Evolutionary conservation across 225 moss, liverwort and hornwort genomes (phyloP), one percentile per base, ranked within the genome.

Genomic region (Takakia lepidozioides): DNA sequence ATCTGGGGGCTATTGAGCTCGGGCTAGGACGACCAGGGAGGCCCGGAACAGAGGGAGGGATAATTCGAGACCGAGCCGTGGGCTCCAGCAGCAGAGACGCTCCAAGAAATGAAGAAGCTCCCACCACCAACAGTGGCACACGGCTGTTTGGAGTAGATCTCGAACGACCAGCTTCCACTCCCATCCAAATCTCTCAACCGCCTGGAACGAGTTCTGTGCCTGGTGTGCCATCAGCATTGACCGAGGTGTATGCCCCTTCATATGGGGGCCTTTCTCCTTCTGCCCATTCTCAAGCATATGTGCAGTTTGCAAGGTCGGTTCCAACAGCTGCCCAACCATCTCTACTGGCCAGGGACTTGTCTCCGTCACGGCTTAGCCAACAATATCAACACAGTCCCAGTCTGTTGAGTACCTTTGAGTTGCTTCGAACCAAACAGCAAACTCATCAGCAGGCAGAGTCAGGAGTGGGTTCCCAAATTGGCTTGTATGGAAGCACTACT

Each of bases 91-190:
- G 65, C 63, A 66, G 73, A 46, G 69, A 73, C 26, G 73, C 78
- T 17, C 52, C 59, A 18, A 73, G 69, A 45, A 70, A 66, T 34
- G 78, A 79, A 56, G 78, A 79, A 65, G 68, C 61, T 59, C 74
- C 67, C 21, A 85, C 71, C 30, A 74, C 46, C 26, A 74, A 69
- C 32, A 67, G 64, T 44, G 81, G 83, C 58, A 93, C 86, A 25
- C 69, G 86, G 53, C 61, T 93, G 23, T 93, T 93, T 36, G 93
- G 93, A 2, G 88, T 93, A 28, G 88, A 88, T 59, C 69, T 93
- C 59, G 88, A 93, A 50, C 78, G 70, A 45, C 69, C 71, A 39
- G 70, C 73, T 47, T 68, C 73, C 27, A 37, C 49, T 36, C 55
- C 54, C 55, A 64, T 65, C 46, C 59, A 62, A 13, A 18, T 54